Conservation (phyloP, 2,329 filamentous ascomycete species). For the Talaromyces albobiverticillius region DNA sequence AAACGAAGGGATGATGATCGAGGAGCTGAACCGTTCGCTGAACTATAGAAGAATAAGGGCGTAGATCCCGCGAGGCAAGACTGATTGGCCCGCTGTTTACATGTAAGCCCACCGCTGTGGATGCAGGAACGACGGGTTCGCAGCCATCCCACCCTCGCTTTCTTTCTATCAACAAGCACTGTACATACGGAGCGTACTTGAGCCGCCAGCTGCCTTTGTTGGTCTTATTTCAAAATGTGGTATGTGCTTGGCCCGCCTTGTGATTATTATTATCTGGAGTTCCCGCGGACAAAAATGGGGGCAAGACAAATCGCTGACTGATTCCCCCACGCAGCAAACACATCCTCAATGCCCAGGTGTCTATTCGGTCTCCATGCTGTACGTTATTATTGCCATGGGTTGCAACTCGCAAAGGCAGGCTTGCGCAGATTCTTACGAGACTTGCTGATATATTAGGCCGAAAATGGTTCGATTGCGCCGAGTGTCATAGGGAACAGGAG, state of each 20-base stretch:
- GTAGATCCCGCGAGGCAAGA: too few relatives aligned
- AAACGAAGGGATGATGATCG: background rate
- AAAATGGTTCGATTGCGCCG: conserved; percentile 98
- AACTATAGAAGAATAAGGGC: background rate
- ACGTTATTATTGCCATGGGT: conserved; percentile 34
- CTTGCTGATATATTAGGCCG: conserved; percentile 59
- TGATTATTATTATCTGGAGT: background rate
- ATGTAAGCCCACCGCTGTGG: background rate
- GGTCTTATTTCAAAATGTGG: conserved; percentile 5
- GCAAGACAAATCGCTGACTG: background rate
- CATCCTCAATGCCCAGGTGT: conserved; percentile 94
- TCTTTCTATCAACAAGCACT: background rate
- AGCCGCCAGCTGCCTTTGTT: background rate
- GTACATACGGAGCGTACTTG: too few relatives aligned
- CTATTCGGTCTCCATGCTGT: conserved; percentile 96
- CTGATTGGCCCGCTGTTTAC: background rate
- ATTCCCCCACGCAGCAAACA: conserved; percentile 81
- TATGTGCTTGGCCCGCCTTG: background rate
- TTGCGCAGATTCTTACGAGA: background rate
- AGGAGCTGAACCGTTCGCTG: background rate
- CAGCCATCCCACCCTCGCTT: background rate
- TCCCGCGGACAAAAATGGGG: background rate
- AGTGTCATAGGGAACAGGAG: conserved; percentile 85
- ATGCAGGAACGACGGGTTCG: background rate
- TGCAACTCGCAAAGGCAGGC: background rate